These are phyloP conservation scores for Straminergon stramineum DNA, from an alignment of 225 moss, liverwort and hornwort species.

Conservation along the genomic window DNA sequence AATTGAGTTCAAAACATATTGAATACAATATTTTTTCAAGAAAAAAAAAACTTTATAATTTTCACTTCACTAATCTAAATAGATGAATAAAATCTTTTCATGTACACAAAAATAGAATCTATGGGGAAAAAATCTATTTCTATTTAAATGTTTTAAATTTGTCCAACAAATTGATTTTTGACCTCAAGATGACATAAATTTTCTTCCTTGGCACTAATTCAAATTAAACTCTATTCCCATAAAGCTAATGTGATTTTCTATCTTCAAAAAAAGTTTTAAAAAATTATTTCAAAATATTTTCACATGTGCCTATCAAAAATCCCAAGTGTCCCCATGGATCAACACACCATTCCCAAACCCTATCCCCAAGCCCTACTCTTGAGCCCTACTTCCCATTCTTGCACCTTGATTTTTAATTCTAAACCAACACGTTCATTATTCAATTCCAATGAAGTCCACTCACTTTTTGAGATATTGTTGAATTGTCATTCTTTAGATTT, in stretches of 20 bases:
- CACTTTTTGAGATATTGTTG: neutral
- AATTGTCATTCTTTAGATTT: neutral
- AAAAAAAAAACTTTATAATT: neutral
- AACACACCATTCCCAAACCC: fast-evolving
- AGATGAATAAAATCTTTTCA: neutral
- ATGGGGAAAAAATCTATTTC: neutral
- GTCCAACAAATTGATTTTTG: fast-evolving
- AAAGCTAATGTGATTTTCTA: neutral
- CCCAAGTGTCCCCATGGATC: fast-evolving
- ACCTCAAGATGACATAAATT: neutral
- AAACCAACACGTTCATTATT: neutral
- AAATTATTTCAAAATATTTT: neutral
- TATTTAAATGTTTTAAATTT: neutral
- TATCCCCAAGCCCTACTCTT: no score
- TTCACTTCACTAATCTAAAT: no score
- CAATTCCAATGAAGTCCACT: neutral
- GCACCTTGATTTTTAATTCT: fast-evolving
- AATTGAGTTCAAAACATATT: neutral
- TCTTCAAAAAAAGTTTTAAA: fast-evolving
- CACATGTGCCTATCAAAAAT: fast-evolving
- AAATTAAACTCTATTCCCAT: neutral
- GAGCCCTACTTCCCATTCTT: no score
- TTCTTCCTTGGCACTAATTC: fast-evolving
- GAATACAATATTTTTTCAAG: fast-evolving
- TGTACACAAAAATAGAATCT: neutral